phyloP scores from a whole-genome alignment of 2,329 filamentous ascomycete genomes.

The Talaromyces verruculosus region DNA sequence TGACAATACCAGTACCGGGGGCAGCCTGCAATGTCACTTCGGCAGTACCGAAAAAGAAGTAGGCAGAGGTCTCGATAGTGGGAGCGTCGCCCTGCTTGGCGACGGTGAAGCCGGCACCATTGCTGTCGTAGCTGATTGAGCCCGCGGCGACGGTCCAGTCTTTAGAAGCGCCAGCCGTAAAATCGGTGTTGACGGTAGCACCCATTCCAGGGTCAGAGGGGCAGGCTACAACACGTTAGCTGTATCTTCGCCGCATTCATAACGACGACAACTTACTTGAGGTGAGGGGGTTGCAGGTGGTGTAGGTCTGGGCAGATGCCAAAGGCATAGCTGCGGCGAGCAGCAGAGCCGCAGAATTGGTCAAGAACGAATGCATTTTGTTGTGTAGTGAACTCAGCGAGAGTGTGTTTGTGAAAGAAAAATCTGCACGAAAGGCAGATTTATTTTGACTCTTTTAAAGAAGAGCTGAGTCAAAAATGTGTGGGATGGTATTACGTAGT shows the following conservation, averaged over 20 bases:
- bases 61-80: conserved; percentile 83
- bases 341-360: conserved; percentile 33
- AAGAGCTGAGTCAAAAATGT: neutral
- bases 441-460: neutral
- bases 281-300: conserved; percentile 68
- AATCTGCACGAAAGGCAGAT: neutral
- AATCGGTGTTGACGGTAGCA: conserved; percentile 34
- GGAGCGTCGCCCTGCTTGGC: conserved; percentile 75
- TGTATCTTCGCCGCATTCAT: neutral
- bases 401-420: neutral
- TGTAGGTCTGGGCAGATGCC: conserved; percentile 67
- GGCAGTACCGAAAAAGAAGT: conserved; percentile 96
- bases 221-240: conserved; percentile 51
- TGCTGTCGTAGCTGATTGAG: conserved; percentile 58
- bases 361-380: conserved; percentile 32
- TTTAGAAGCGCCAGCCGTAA: conserved; percentile 57
- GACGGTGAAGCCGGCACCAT: conserved; percentile 82
- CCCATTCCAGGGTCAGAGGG: conserved; percentile 70
- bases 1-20: conserved; percentile 86
- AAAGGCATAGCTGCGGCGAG: conserved; percentile 32
- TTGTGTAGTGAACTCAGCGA: neutral
- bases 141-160: conserved; percentile 68
- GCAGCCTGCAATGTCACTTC: conserved; percentile 83
- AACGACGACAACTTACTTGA: conserved; percentile 28
- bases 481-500: neutral